Evolutionary conservation across 2,329 filamentous ascomycete species (phyloP).

Genomic region (Aspergillus tamarii): DNA sequence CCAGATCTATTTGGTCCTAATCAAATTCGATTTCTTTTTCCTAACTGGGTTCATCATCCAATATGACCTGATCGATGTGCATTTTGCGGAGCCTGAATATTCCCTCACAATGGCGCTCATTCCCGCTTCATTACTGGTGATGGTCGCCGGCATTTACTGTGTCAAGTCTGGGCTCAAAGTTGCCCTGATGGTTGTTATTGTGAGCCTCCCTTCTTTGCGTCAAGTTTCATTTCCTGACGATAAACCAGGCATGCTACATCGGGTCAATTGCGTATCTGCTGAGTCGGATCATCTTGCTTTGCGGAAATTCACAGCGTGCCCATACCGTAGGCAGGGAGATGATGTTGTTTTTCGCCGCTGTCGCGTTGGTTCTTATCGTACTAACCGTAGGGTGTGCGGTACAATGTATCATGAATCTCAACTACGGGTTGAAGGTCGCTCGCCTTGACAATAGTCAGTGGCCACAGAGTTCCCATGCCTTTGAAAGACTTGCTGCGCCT

Average conservation of each 20-base stretch:
- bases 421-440: not conserved
- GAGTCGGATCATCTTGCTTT: slow-evolving; percentile 5
- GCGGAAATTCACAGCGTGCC: not conserved
- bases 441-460: not conserved
- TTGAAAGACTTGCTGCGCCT: not conserved
- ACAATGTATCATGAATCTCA: slow-evolving; percentile 4
- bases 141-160: slow-evolving; percentile 15
- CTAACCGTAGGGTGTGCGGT: not conserved
- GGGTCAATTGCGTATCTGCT: slow-evolving; percentile 3
- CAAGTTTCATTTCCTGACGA: not conserved
- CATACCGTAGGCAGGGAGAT: not conserved
- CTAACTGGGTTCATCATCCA: slow-evolving; percentile 24
- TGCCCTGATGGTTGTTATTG: not conserved
- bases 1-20: slow-evolving; percentile 22
- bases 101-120: slow-evolving; percentile 22
- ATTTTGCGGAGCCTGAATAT: slow-evolving; percentile 25
- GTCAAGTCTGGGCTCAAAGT: not conserved
- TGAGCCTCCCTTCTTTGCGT: not conserved
- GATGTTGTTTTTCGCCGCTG: slow-evolving; percentile 7
- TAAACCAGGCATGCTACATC: not conserved
- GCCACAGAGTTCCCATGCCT: not conserved
- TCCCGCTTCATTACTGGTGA: slow-evolving; percentile 16
- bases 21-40: slow-evolving; percentile 23
- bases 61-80: slow-evolving; percentile 24
- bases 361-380: not conserved